Conservation (phyloP, 2,329 filamentous ascomycete genomes). For the Lecanicillium sp. region DNA sequence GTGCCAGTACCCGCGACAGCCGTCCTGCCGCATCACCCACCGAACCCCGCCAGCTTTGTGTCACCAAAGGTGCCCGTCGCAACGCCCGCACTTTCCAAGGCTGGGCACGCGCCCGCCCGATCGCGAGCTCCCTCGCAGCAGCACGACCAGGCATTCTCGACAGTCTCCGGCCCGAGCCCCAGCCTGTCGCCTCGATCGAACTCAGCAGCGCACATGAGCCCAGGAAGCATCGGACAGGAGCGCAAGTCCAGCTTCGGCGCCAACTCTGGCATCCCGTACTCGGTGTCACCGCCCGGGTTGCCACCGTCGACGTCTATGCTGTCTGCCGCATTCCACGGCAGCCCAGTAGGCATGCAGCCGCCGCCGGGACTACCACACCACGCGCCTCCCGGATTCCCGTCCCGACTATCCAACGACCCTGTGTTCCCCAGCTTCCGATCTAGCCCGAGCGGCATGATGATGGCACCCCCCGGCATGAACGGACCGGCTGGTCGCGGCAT, state of each 20-base stretch:
- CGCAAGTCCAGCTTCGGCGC: conserved; percentile 54
- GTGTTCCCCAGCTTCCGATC: conserved; percentile 44
- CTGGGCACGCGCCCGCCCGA: conserved; percentile 64
- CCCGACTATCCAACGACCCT: conserved; percentile 49
- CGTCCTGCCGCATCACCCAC: conserved; percentile 53
- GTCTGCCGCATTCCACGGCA: conserved; percentile 46
- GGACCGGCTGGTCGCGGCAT: conserved; percentile 39
- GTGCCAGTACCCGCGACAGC: conserved; percentile 31
- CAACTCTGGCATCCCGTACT: conserved; percentile 24
- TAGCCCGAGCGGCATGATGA: conserved; percentile 37
- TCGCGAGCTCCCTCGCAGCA: conserved; percentile 75
- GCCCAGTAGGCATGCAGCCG: conserved; percentile 48
- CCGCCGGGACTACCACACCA: conserved; percentile 33
- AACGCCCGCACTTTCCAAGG: conserved; percentile 74
- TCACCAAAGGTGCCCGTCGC: conserved; percentile 77
- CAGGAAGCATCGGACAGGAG: conserved; percentile 55
- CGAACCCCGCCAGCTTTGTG: conserved; percentile 52
- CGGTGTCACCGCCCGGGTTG: conserved; percentile 54
- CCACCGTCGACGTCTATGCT: conserved; percentile 10
- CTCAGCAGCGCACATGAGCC: conserved; percentile 60
- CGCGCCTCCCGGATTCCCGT: conserved; percentile 47
- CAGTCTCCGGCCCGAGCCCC: conserved; percentile 55
- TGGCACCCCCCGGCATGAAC: conserved; percentile 47
- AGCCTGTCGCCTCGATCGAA: conserved; percentile 54
- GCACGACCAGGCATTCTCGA: conserved; percentile 63